phyloP scores from a whole-genome alignment of 306 rosid species.

The Pyrus communis region DNA sequence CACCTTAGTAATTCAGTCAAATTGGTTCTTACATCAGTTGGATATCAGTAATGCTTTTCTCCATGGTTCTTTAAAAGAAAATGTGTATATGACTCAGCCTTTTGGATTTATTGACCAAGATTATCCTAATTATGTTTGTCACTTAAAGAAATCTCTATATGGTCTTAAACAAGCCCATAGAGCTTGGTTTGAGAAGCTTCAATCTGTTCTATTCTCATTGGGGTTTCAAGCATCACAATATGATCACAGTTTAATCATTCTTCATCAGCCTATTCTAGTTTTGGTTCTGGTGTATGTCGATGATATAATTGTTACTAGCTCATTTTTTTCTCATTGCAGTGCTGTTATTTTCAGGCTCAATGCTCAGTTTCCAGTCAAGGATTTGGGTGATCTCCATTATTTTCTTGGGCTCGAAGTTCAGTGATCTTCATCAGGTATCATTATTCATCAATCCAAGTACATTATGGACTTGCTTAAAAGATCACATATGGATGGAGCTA shows the following conservation, averaged over 20 bases:
- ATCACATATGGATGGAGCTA: neutral
- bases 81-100: neutral
- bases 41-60: too few relatives aligned
- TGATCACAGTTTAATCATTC: neutral
- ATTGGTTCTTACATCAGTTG: neutral
- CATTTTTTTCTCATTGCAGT: too few relatives aligned
- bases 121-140: neutral
- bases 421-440: neutral
- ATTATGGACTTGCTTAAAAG: neutral
- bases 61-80: neutral
- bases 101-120: neutral
- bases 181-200: neutral
- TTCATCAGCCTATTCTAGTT: neutral
- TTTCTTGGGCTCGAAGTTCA: neutral
- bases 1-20: neutral
- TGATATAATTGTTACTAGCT: neutral
- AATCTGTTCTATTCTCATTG: fast-evolving
- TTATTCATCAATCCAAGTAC: neutral
- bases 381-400: neutral
- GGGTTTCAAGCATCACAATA: neutral
- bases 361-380: neutral
- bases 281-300: neutral
- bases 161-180: neutral
- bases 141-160: too few relatives aligned
- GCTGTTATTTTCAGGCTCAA: neutral